Conservation (phyloP, 768 basidiomycete genomes). For the Macrolepiota fuliginosa region DNA sequence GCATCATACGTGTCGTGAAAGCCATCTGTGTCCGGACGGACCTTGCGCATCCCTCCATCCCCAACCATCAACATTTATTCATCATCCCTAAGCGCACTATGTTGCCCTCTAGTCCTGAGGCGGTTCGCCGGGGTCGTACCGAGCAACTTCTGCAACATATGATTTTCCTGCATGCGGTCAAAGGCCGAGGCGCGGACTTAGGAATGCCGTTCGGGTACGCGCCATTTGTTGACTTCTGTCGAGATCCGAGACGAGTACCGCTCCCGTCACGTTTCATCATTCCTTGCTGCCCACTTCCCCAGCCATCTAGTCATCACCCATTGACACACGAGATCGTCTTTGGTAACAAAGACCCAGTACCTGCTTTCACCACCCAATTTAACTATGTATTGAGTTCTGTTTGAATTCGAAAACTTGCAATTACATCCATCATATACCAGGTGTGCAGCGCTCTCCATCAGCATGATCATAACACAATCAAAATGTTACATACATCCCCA, state of each 20-base stretch:
- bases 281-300: not conserved
- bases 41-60: not conserved
- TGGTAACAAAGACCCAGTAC: not conserved
- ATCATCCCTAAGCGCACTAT: not conserved
- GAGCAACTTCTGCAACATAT: not conserved
- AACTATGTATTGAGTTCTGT: not conserved
- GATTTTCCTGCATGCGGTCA: not conserved
- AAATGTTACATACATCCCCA: not conserved
- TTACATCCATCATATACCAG: not conserved
- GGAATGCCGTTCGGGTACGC: not conserved
- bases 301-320: not conserved
- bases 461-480: not conserved
- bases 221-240: not conserved
- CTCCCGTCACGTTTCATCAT: not conserved
- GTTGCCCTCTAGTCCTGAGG: not conserved
- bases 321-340: not conserved
- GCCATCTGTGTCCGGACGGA: constrained; percentile 5
- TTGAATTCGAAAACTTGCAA: not conserved
- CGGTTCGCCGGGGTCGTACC: not conserved
- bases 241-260: constrained; percentile 5
- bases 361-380: not conserved
- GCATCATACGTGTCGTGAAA: not conserved
- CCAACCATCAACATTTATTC: not conserved
- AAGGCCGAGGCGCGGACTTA: constrained; percentile 1
- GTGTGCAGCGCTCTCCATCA: not conserved